phyloP scores from a whole-genome alignment of 2,329 filamentous ascomycete species.

The Calonectria hongkongensis region DNA sequence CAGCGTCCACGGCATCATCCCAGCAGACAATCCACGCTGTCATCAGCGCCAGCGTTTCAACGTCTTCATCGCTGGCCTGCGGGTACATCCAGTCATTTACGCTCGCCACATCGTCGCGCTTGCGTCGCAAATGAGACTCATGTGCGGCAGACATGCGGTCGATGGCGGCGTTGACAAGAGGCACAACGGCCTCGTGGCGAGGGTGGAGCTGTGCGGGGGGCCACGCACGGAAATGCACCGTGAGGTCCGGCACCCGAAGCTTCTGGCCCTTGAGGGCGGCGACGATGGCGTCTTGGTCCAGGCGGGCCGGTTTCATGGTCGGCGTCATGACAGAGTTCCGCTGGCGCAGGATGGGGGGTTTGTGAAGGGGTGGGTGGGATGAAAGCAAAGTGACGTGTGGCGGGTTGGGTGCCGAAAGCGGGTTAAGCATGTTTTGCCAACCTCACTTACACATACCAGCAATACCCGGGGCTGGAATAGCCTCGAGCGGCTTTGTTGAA shows the following conservation, averaged over 20 bases:
- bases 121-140: slow-evolving; percentile 48
- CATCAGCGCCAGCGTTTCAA: slow-evolving; percentile 52
- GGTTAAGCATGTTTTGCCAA: neutral
- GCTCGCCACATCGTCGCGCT: slow-evolving; percentile 59
- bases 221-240: slow-evolving; percentile 52
- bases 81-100: slow-evolving; percentile 52
- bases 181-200: slow-evolving; percentile 46
- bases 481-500: slow-evolving; percentile 15
- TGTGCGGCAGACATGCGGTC: slow-evolving; percentile 61
- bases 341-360: neutral
- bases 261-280: slow-evolving; percentile 54
- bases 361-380: slow-evolving; percentile 2
- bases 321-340: slow-evolving; percentile 20
- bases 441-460: slow-evolving; percentile 18
- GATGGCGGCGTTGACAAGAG: slow-evolving; percentile 48
- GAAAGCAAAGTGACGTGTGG: slow-evolving; percentile 7
- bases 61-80: slow-evolving; percentile 38
- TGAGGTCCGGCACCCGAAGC: slow-evolving; percentile 55
- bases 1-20: slow-evolving; percentile 58
- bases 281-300: slow-evolving; percentile 48
- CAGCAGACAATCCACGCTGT: slow-evolving; percentile 58
- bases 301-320: slow-evolving; percentile 46
- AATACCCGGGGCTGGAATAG: slow-evolving; percentile 1
- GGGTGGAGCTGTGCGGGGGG: slow-evolving; percentile 48
- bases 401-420: neutral